These are phyloP conservation scores for Cryptomeria japonica DNA, from an alignment of 75 land plant species.

Conservation along the genomic window DNA sequence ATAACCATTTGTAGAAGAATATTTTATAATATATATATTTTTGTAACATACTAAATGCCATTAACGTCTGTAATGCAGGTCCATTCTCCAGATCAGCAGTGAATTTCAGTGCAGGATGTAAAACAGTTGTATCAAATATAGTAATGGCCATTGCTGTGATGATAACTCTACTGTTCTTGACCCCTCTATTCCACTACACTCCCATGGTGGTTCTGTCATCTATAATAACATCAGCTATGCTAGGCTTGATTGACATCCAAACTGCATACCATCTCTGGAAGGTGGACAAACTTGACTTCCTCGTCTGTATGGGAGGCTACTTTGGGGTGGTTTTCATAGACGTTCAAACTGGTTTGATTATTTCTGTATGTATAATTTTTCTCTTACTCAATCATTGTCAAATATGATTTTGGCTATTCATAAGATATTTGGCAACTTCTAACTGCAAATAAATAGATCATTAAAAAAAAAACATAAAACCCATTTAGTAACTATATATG, in stretches of 20 bases:
- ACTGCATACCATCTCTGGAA: slow-evolving; percentile 42
- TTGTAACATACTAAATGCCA: neutral
- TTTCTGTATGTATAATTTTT: slow-evolving; percentile 27
- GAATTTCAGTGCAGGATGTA: slow-evolving; percentile 39
- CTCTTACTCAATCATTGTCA: neutral
- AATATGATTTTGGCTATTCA: neutral
- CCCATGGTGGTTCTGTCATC: slow-evolving; percentile 41
- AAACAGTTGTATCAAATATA: slow-evolving; percentile 39
- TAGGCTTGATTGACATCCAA: slow-evolving; percentile 30
- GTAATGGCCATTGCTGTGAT: slow-evolving; percentile 41
- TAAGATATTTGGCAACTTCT: neutral
- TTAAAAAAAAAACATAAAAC: neutral
- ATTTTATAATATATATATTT: neutral
- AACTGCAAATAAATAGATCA: neutral
- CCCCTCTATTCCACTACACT: slow-evolving; percentile 45
- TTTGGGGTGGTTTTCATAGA: slow-evolving; percentile 36
- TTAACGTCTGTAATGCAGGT: slow-evolving; percentile 17
- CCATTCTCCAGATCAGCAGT: slow-evolving; percentile 52
- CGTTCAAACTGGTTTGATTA: slow-evolving; percentile 38
- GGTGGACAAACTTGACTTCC: slow-evolving; percentile 48
- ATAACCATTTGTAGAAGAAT: no score
- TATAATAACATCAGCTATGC: slow-evolving; percentile 36
- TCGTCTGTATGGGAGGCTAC: slow-evolving; percentile 41
- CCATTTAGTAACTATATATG: neutral
- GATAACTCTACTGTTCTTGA: slow-evolving; percentile 30